These are phyloP conservation scores for Phytopythium vexans DNA, from an alignment of 352 stramenopile genomes.

Conservation along the genomic window DNA sequence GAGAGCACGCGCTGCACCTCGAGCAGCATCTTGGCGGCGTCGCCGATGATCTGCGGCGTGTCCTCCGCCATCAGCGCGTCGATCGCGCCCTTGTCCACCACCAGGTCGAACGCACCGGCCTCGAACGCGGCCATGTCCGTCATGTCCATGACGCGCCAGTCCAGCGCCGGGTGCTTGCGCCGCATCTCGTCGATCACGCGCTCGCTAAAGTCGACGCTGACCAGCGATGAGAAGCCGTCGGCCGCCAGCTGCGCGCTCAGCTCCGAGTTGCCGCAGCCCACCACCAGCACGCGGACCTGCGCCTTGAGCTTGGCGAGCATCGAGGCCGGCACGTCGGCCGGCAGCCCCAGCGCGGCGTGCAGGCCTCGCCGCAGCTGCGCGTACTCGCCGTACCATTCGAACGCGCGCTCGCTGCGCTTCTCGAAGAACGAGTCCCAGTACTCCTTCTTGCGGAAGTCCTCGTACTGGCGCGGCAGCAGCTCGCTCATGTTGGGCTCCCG, in stretches of 20 bases:
- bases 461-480: constrained; percentile 41
- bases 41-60: constrained; percentile 27
- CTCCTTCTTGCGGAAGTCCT: constrained; percentile 64
- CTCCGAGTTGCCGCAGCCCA: constrained; percentile 79
- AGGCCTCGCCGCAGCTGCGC: constrained; percentile 32
- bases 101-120: constrained; percentile 56
- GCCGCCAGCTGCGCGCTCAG: constrained; percentile 53
- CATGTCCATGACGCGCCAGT: constrained; percentile 81
- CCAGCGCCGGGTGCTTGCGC: constrained; percentile 51
- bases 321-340: constrained; percentile 15
- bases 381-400: constrained; percentile 82
- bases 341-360: constrained; percentile 24
- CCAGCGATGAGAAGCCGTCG: constrained; percentile 52
- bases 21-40: constrained; percentile 64
- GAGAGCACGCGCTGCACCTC: constrained; percentile 62
- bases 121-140: constrained; percentile 45
- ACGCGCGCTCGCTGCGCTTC: constrained; percentile 63
- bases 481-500: constrained; percentile 13
- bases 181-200: constrained; percentile 77
- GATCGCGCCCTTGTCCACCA: constrained; percentile 81
- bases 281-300: constrained; percentile 53
- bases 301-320: constrained; percentile 32
- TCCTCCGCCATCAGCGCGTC: constrained; percentile 68
- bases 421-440: constrained; percentile 79
- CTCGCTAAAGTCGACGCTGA: constrained; percentile 75